Base-by-base conservation (phyloP, 148 eudicot species). In the Silene conica region DNA sequence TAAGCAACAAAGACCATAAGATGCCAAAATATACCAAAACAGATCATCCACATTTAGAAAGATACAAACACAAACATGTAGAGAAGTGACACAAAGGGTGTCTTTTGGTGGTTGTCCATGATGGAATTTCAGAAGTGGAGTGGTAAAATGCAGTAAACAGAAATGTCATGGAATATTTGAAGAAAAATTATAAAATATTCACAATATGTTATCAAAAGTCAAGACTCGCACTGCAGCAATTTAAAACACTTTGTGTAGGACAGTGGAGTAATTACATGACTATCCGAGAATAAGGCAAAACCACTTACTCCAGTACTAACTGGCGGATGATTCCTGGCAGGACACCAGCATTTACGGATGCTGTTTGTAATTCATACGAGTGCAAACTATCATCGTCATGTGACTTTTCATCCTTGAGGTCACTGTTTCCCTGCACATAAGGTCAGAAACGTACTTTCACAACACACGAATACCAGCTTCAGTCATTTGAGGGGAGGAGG, bases 291-390 rank as follows among this genome's bases (percentile, higher is more conserved):
- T 13, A 55, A 48, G 59, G 65, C 66, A 61, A 64, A 72, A 79
- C 38, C 19, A 80, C 93, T 79, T 74, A 95, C 98, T 90, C 90
- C 61, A 84, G 81, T 62, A 95, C 85, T 70, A 90, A 76, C 79
- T 92, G 89, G 55, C 96, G 97, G 72, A 90, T 81, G 67, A 95
- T 83, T 50, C 98, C 98, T 18, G 97, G 98, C 78, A 95, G 93
- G 41, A 92, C 92, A 79, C 98, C 96, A 59, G 86, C 90, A 60
- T 71, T 48, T 58, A 92, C 74, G 23, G 97, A 93, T 70, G 98
- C 92, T 62, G 98, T 92, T 80, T 95, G 96, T 65, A 95, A 72
- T 86, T 94, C 97, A 71, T 85, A 78, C 12, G 81, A 82, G 72
- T 74, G 74, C 67, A 76, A 60, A 69, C 31, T 76, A 45, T 50